Conservation (phyloP, 164 flowering plant genomes). For the Vitis riparia region DNA sequence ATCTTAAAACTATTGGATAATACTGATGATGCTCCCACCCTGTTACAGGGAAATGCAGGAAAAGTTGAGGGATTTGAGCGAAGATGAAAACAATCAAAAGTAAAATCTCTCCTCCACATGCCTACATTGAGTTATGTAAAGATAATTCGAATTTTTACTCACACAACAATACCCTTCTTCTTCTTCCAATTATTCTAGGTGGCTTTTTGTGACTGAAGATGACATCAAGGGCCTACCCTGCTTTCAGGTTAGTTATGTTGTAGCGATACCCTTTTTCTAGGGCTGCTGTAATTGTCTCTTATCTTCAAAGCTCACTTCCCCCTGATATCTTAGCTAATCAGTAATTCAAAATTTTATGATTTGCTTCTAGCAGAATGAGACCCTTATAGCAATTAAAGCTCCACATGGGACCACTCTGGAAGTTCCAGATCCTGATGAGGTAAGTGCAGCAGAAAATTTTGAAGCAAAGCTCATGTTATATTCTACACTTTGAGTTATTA, state of each 20-base stretch:
- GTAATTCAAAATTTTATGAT: neutral
- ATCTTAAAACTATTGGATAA: neutral
- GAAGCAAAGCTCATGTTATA: neutral
- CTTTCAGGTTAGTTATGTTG: slow-evolving; percentile 50
- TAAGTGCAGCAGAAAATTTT: slow-evolving; percentile 12
- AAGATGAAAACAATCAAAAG: slow-evolving; percentile 62
- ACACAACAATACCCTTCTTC: neutral
- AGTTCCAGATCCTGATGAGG: slow-evolving; percentile 93
- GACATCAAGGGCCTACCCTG: slow-evolving; percentile 70
- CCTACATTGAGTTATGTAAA: neutral
- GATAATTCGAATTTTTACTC: neutral
- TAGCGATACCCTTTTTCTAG: neutral
- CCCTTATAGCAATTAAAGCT: slow-evolving; percentile 94
- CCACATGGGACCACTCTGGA: slow-evolving; percentile 97
- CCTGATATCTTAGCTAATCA: neutral
- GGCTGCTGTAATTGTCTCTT: neutral
- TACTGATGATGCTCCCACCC: slow-evolving; percentile 23
- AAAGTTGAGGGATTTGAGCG: slow-evolving; percentile 52
- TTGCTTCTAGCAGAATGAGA: slow-evolving; percentile 51
- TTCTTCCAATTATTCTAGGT: slow-evolving; percentile 32
- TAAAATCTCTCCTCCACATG: slow-evolving; percentile 16
- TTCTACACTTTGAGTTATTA: neutral
- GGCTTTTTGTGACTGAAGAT: slow-evolving; percentile 79
- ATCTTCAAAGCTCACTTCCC: neutral
- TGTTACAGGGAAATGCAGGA: slow-evolving; percentile 59